Evolutionary conservation across 2,329 filamentous ascomycete species (phyloP), one percentile per base, ranked within the genome.

Genomic region (Nemania bipapillata): DNA sequence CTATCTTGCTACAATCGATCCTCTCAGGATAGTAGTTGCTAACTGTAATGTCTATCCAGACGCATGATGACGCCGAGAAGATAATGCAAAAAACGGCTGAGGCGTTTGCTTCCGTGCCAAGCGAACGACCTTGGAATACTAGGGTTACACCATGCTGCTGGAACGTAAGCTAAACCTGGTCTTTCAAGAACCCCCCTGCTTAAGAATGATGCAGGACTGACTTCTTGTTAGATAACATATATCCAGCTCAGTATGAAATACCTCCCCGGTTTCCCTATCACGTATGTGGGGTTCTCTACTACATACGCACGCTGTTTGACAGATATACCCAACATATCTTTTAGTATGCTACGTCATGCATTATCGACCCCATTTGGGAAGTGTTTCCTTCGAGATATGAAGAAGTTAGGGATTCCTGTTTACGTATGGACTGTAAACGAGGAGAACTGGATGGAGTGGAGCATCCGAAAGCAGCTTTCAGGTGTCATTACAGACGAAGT

Each of bases 391-490:
- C 83, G 83, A 12, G 86, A 90, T 63, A 87, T 88, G 28, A 85
- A 85, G 68, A 78, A 81, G 55, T 81, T 83, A 1, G 81, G 84
- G 17, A 86, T 91, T 24, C 85, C 86, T 3, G 82, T 97, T 4
- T 90, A 91, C 74, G 86, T 89, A 0, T 98, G 95, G 95, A 97
- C 94, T 0, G 92, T 97, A 58, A 97, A 98, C 77, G 86, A 91
- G 15, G 86, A 88, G 70, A 83, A 85, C 57, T 87, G 89, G 80
- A 97, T 98, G 94, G 86, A 89, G 74, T 97, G 93, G 93, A 86
- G 89, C 71, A 88, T 97, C 37, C 80, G 84, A 30, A 81, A 86
- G 49, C 74, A 67, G n/a, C 82, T 97, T 0, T 92, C 97, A 74
- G 94, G 92, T 0, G 91, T 97, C 4, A 90, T 97, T 61, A 97